These are phyloP conservation scores for Cystobasidium pallidum DNA, from an alignment of 1,284 basidiomycete species.

Conservation along the genomic window DNA sequence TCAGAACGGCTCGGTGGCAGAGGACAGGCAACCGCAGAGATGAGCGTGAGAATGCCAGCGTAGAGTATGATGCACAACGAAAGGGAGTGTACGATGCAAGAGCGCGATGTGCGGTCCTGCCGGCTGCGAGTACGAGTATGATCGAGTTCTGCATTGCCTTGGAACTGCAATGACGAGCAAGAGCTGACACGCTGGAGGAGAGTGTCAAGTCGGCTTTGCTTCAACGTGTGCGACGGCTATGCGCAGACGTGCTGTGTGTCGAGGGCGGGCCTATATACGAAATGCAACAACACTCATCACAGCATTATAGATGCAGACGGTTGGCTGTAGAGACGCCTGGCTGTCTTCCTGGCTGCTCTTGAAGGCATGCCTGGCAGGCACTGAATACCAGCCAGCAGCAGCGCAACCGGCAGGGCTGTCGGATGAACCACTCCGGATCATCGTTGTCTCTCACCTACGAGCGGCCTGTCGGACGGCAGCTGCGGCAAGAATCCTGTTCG, in stretches of 20 bases:
- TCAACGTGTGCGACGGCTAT: not conserved
- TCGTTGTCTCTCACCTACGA: not conserved
- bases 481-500: not conserved
- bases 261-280: too few relatives aligned
- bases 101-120: not conserved
- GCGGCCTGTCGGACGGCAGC: not conserved
- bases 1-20: not conserved
- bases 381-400: too few relatives aligned
- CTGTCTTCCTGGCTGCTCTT: too few relatives aligned
- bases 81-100: not conserved
- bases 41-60: conserved; percentile 13
- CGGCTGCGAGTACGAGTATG: not conserved
- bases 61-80: not conserved
- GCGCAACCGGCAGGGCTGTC: too few relatives aligned
- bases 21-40: not conserved
- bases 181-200: not conserved
- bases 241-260: too few relatives aligned
- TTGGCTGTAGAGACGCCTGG: too few relatives aligned
- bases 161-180: not conserved
- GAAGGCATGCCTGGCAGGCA: too few relatives aligned
- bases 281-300: too few relatives aligned
- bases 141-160: not conserved
- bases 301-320: too few relatives aligned
- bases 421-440: too few relatives aligned
- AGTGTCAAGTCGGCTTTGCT: not conserved